Evolutionary conservation across 2,329 filamentous ascomycete genomes (phyloP), one percentile per base, ranked within the genome.

Genomic region (Cladophialophora chaetospira): DNA sequence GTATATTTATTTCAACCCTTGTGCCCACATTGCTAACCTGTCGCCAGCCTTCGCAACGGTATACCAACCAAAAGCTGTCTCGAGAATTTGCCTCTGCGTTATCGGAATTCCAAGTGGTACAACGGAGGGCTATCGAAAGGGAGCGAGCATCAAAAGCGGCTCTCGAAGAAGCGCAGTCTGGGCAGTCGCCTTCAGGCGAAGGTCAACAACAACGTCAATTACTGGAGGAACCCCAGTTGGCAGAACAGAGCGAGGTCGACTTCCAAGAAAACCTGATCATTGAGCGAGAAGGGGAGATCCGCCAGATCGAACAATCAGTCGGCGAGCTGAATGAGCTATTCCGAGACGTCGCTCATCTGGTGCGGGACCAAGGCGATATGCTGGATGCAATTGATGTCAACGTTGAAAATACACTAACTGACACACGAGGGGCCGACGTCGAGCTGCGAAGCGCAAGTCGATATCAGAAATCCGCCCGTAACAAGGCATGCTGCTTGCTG

Each of bases 261-360:
- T 99, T 97, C 77, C 94, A 99, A 70, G 94, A 99, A 66, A 87
- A 88, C 13, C 79, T 99, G 57, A 99, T 99, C 69, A 87, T 95
- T 60, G 93, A 99, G 79, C 91, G 95, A 52, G 94, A 99, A 73
- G 86, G 91, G 55, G 94, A 99, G 77, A 99, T 99, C 65, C 87
- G 92, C 61, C 95, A 96, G 71, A 99, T 99, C 68, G 94, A 97
- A 76, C 92, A 97, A 73, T 91, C 89, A 53, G 94, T 99, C 5
- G 89, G 89, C 53, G 94, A 99, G 69, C 78, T 99, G 61, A 99
- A 99, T 68, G 94, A 97, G 69, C 82, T 99, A 40, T 99, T 99
- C 80, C 83, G 92, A 62, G 93, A 99, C 77, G 91, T 99, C n/a
- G 94, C 93, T 44, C 91, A 96, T 72, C 97, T 99, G 72, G 92